Evolutionary conservation across 1,284 basidiomycete species (phyloP), one percentile per base, ranked within the genome.

Genomic region (Chalciporus sp.): DNA sequence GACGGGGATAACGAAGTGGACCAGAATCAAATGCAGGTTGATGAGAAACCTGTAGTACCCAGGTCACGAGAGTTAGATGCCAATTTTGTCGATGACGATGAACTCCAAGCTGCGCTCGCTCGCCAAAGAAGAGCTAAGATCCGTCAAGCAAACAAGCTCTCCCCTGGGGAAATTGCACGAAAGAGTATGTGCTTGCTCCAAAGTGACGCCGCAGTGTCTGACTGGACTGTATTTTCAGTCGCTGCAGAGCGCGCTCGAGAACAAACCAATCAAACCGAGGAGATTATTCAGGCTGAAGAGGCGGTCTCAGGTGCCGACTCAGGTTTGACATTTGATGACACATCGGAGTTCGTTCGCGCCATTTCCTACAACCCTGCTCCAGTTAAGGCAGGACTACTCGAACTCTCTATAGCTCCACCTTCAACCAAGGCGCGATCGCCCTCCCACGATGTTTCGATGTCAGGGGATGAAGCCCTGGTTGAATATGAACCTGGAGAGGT

Each of bases 81-180:
- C 57, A 96, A 98, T 74, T 91, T 98, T 71, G 89, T 99, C 59
- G 97, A 99, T 74, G 97, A 99, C 70, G 97, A 99, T 72, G 97
- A 99, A 67, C 81, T 99, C 37, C 95, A 98, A 78, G 92, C 92
- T 31, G 93, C 92, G 27, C 80, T 99, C 51, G 90, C 96, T 23
- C 84, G 92, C 17, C 86, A 92, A 54, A 81, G 97, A 55, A 83
- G 91, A 63, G 87, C 88, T 37, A 92, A 92, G 62, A 81, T 93
- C 3, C 86, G 86, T 68, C 92, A 90, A 69, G 73, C 80, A 35
- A 88, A 89, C 67, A 94, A 91, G 67, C 60, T 88, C 39, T 86
- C 90, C 20, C 90, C 93, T 0, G 94, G 97, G 65, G 88, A 95
- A 66, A 76, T 98, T 16, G 95, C 92, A 0, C 79, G 79, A 58